phyloP scores from a whole-genome alignment of 345 rosid species.

The Populus tremula region DNA sequence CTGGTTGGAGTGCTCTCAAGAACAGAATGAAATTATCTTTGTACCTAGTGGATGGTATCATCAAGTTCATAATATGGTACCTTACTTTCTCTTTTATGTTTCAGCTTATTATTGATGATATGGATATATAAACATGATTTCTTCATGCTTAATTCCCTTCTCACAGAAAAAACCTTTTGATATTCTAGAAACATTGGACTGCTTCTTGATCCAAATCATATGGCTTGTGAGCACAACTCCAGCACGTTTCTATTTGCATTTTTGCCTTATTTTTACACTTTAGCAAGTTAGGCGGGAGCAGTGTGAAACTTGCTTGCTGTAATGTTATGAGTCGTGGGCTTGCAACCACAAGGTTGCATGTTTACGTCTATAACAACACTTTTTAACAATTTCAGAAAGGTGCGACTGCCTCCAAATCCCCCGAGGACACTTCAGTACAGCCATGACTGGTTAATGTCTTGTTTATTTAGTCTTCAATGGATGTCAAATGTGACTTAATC shows the following conservation, averaged over 20 bases:
- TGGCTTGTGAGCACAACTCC: too few relatives aligned
- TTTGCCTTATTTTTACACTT: neutral
- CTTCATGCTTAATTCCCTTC: neutral
- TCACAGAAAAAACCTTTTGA: neutral
- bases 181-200: neutral
- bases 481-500: neutral
- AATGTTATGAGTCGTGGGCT: too few relatives aligned
- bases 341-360: too few relatives aligned
- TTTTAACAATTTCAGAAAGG: too few relatives aligned
- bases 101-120: neutral
- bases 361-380: too few relatives aligned
- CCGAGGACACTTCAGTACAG: too few relatives aligned
- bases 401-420: too few relatives aligned
- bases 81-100: slow-evolving; percentile 6
- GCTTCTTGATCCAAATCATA: neutral
- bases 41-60: slow-evolving; percentile 99
- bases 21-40: slow-evolving; percentile 64
- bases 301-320: too few relatives aligned
- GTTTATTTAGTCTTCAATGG: neutral
- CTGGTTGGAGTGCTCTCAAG: slow-evolving; percentile 86
- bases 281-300: neutral
- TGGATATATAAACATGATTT: neutral
- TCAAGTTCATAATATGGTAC: slow-evolving; percentile 93
- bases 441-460: too few relatives aligned
- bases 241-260: neutral